Evolutionary conservation across 371 early-diverging fungal genomes (phyloP), one percentile per base, ranked within the genome.

Genomic region (Rhizomucor pusillus): DNA sequence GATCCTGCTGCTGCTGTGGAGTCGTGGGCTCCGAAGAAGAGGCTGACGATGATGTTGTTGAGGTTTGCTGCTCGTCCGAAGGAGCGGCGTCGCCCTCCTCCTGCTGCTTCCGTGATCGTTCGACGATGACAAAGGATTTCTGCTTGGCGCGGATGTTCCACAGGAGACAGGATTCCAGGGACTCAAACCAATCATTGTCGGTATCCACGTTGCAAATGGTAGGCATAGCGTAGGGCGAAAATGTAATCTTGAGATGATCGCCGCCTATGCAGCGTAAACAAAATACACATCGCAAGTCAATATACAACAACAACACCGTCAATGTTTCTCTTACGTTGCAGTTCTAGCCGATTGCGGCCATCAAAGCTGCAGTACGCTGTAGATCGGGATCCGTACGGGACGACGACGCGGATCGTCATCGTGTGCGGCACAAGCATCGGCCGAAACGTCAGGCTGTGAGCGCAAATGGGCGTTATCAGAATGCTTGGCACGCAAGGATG

Each of bases 381-480:
- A 49, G 81, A 78, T 19, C 91, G 69, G 5, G 86, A 83, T 43
- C 79, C 79, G 35, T 78, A 83, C 0, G 91, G 90, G 19, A 92
- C 81, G 39, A 81, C 81, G 22, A 91, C 82, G 3, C 85, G 80
- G 23, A 92, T 73, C 14, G 89, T 90, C 74, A 90, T 88, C 7
- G 85, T 72, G 54, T 94, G 94, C 0, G 98, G 98, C 39, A 97
- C 67, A 1, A 96, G 63, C 90, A 94, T 92, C 1, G 98, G 98
- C n/a, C 96, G 79, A 77, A 94, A 96, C 33, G 90, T 90, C 11
- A 96, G 76, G 6, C 95, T 91, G 66, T 95, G 96, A 2, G 98
- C 90, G 63, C 97, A 97, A 49, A 95, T 92, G 0, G 97, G 98
- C 0, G 98, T 94, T 4, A 97, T 85, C 18, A 95, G 69, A 12